Evolutionary conservation across 2,329 filamentous ascomycete genomes (phyloP), one percentile per base, ranked within the genome.

Genomic region (Dryadomyces quercus-mongolicae): DNA sequence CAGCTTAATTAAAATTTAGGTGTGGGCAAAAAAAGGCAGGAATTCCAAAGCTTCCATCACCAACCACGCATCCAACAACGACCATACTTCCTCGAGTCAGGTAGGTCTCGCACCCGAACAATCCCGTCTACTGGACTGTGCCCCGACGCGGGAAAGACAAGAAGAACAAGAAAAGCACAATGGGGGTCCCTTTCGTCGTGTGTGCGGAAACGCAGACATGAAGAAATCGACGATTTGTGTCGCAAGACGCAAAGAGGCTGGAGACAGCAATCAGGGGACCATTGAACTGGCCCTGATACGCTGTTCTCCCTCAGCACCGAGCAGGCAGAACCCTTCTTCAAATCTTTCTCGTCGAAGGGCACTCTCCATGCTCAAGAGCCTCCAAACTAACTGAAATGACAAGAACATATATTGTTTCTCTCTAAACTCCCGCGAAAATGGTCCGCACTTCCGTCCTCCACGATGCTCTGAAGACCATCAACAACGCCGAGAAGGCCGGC

Each of bases 401-500:
- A 56, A 58, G 49, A 54, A 46, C 42, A 90, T 89, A 89, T 89
- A 85, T 88, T 80, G 69, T 58, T 61, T 59, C 36, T 68, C 40
- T 2, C 36, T 25, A 22, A 65, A 67, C 70, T 62, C 79, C 80
- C 82, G 84, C 72, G 83, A 96, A 87, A 73, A 98, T 98, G 92
- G 91, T 96, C 77, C 90, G 88, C 81, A 97, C 93, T 70, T 95
- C 90, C 74, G 93, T 97, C 71, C 91, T 98, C 76, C 94, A 97
- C 84, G 93, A 98, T 86, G 90, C 88, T 73, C 87, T 96, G 70
- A 95, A 95, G 75, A 81, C 84, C 81, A 97, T 98, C 86, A 98
- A 98, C 90, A 98, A 98, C 77, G 93, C 93, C 82, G 94, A 98
- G 85, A 97, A 98, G 87, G 81, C 88, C 67, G 93, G 93, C 80